These are phyloP conservation scores for Quercus wislizeni DNA, from an alignment of 306 rosid genomes.

Conservation along the genomic window DNA sequence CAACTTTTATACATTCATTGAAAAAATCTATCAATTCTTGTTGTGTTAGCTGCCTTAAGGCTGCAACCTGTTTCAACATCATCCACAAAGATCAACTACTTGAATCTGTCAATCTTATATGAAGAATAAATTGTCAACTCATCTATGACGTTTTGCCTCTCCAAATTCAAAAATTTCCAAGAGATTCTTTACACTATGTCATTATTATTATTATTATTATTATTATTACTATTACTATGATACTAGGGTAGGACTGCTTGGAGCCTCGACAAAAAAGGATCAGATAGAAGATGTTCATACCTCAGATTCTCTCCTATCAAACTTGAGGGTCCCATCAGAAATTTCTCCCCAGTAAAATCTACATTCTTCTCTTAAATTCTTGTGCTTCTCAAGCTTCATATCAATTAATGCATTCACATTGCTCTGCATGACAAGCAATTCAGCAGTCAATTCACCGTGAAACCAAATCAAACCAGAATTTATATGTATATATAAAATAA, in stretches of 20 bases:
- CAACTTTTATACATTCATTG: constrained; percentile 70
- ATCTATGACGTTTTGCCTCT: background rate
- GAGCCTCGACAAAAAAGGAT: background rate
- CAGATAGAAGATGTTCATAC: constrained; percentile 37
- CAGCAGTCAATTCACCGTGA: constrained; percentile 11
- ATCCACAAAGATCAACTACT: constrained; percentile 11
- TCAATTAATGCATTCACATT: constrained; percentile 87
- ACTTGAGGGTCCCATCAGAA: constrained; percentile 69
- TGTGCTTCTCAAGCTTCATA: constrained; percentile 87
- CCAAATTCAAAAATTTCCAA: background rate
- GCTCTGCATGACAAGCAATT: constrained; percentile 56
- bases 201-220: background rate
- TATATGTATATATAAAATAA: no score
- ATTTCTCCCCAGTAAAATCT: constrained; percentile 87
- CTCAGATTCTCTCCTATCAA: constrained; percentile 83
- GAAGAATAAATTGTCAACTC: background rate
- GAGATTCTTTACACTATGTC: background rate
- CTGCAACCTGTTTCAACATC: constrained; percentile 66
- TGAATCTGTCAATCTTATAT: background rate
- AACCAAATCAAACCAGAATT: background rate
- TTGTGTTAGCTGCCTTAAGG: constrained; percentile 61
- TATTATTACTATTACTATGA: background rate
- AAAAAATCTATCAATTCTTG: constrained; percentile 74
- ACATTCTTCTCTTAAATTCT: constrained; percentile 88
- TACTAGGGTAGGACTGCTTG: background rate